Percentiles rank a stretch among this genome's conserved stretches.
phyloP scores from a whole-genome alignment of 176 grass and related monocot species.

The Cenchrus purpureus region DNA sequence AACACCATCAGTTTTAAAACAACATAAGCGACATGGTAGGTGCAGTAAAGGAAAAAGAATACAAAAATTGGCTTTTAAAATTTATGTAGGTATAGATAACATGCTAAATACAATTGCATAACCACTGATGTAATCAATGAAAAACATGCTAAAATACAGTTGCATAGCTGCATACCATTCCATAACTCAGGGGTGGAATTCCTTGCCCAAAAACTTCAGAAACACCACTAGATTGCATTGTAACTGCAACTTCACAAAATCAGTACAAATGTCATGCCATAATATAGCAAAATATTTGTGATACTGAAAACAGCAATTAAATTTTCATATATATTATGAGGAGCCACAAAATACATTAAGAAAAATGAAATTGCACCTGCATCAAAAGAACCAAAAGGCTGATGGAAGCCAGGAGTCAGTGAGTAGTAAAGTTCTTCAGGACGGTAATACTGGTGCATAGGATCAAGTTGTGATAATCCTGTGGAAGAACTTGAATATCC shows the following conservation, averaged over 20 bases:
- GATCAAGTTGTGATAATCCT: conserved; percentile 46
- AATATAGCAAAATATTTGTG: not conserved
- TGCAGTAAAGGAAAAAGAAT: not conserved
- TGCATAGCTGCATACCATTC: conserved; percentile 43
- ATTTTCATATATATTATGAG: no score
- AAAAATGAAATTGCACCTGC: conserved; percentile 31
- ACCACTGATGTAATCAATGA: not conserved
- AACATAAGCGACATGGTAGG: conserved; percentile 2
- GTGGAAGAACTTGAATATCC: conserved; percentile 44
- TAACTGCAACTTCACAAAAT: conserved; percentile 42
- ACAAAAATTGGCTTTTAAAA: not conserved
- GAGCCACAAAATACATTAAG: not conserved
- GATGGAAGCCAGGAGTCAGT: conserved; percentile 39
- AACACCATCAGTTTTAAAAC: not conserved
- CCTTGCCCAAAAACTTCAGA: conserved; percentile 42
- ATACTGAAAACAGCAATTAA: no score
- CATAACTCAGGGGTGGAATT: conserved; percentile 31
- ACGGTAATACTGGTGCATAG: conserved; percentile 44
- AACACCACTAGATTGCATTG: conserved; percentile 40
- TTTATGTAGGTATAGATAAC: not conserved
- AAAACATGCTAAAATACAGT: conserved; percentile 5
- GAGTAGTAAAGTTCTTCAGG: conserved; percentile 37
- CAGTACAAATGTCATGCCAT: conserved; percentile 22
- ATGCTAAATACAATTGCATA: not conserved
- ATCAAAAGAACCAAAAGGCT: conserved; percentile 44